Conservation (phyloP, 352 stramenopile genomes). For the Globisporangium carolinianum region DNA sequence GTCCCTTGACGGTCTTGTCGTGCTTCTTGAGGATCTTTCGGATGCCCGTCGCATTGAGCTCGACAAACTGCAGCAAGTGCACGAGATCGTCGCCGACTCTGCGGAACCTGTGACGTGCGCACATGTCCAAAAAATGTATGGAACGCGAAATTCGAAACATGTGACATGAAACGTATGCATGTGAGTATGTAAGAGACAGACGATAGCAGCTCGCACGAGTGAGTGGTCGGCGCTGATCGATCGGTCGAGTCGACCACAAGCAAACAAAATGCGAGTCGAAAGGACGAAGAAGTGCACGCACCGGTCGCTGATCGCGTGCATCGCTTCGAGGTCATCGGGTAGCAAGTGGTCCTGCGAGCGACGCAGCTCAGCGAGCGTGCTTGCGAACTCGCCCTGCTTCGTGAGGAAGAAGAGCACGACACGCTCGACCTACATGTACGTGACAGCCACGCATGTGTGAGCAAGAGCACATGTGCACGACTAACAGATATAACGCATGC, state of each 20-base stretch:
- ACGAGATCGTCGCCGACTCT: constrained; percentile 76
- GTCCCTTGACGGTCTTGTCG: constrained; percentile 76
- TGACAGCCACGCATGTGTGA: not conserved
- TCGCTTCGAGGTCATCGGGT: constrained; percentile 45
- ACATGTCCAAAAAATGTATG: not conserved
- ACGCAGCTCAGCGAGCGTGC: constrained; percentile 46
- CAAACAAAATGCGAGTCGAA: no score
- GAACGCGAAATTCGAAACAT: not conserved
- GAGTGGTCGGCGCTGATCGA: no score
- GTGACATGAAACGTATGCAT: not conserved
- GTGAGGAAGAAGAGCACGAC: constrained; percentile 85
- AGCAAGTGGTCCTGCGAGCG: constrained; percentile 37
- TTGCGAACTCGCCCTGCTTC: constrained; percentile 80
- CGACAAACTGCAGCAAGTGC: constrained; percentile 77
- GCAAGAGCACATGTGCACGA: not conserved
- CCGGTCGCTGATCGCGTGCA: constrained; percentile 61
- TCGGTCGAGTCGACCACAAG: no score
- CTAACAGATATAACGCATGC: no score
- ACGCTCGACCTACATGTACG: constrained; percentile 42
- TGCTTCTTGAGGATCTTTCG: constrained; percentile 90
- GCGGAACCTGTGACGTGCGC: constrained; percentile 22
- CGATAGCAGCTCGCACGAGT: no score
- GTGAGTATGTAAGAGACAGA: no score
- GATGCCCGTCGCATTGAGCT: constrained; percentile 83
- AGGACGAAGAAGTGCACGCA: constrained; percentile 7